Evolutionary conservation across 768 basidiomycete genomes (phyloP), one percentile per base, ranked within the genome.

Genomic region (Auricularia auricula-judae): DNA sequence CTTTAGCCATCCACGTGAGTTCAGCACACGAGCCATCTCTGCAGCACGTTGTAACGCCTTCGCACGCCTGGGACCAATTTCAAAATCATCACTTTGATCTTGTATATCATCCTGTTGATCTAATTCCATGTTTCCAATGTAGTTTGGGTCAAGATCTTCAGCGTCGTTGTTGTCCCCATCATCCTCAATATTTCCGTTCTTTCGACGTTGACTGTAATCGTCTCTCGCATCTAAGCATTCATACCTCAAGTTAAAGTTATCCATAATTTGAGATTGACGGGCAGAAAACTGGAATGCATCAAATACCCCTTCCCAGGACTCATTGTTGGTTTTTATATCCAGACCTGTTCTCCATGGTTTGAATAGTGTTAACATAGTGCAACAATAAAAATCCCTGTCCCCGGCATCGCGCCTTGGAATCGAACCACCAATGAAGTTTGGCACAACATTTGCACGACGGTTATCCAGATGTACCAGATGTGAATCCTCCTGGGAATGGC

Each of bases 181-280:
- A 21, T 63, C n/a, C 3, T 66, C 54, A 11, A 18, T 43, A 14
- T 42, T 21, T 3, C 39, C 44, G 14, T 63, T n/a, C 10, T 36
- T 18, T 5, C 47, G 47, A 16, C 5, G 8, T 10, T 18, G 14
- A 43, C 65, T 63, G 60, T 69, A 72, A 65, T 76, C 72, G 66
- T 76, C 75, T n/a, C 68, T 21, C 4, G 71, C 75, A 67, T 75
- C 73, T 5, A 67, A 47, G 58, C 75, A 76, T 54, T 74, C 73
- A 65, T 74, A 74, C 8, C 66, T 33, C 4, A 76, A 3, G 39
- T 72, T 69, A 56, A 74, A 68, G 39, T 74, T 69, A 1, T 60
- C 33, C 67, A 75, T 71, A 2, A 74, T 29, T 23, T 67, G 8
- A 3, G 3, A 4, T n/a, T 72, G 66, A n/a, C 59, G 34, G 1